These are phyloP conservation scores for Colletotrichum spaethianum DNA, from an alignment of 2,329 filamentous ascomycete species.

Conservation along the genomic window DNA sequence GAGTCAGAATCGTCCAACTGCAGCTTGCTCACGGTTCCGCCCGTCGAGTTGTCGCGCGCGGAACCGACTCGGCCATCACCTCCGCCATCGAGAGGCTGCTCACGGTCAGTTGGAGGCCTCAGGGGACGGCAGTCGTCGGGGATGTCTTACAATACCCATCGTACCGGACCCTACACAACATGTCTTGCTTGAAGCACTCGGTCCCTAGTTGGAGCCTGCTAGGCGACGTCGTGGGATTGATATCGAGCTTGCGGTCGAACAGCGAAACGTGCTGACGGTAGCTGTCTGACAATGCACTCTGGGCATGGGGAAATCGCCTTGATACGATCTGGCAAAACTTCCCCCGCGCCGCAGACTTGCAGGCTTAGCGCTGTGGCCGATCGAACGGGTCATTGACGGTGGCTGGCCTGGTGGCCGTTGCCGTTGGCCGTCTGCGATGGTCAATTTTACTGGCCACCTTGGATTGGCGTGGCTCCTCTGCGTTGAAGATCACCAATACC, in stretches of 20 bases:
- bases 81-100: conserved; percentile 34
- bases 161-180: conserved; percentile 6
- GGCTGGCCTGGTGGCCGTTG: neutral
- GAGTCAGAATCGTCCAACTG: conserved; percentile 54
- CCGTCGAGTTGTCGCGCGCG: conserved; percentile 56
- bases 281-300: neutral
- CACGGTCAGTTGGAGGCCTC: conserved; percentile 22
- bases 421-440: neutral
- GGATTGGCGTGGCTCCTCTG: neutral
- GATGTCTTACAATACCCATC: conserved; percentile 16
- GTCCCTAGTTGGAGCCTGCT: neutral
- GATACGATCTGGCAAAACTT: neutral
- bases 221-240: neutral
- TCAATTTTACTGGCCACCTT: neutral
- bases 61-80: conserved; percentile 60
- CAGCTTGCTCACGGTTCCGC: conserved; percentile 54
- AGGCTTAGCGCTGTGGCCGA: conserved; percentile 1
- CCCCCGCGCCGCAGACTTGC: neutral
- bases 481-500: neutral
- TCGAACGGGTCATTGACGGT: neutral
- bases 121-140: neutral
- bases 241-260: neutral
- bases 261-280: conserved; percentile 2
- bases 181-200: neutral
- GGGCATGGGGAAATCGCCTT: neutral